Conservation (phyloP, 371 early-diverging fungal species). For the Synchytrium microbalum region DNA sequence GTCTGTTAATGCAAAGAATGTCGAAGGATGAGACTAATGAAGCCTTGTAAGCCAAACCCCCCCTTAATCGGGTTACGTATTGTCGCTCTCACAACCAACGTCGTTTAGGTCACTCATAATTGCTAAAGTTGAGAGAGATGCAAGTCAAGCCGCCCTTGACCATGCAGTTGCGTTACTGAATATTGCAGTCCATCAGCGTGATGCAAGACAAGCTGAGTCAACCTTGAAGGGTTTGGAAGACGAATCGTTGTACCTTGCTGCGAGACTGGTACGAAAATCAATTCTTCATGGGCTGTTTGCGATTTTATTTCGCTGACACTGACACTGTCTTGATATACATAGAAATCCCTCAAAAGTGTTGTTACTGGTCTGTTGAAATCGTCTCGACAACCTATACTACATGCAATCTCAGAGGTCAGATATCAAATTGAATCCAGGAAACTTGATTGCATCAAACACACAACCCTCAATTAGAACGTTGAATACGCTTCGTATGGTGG, state of each 20-base stretch:
- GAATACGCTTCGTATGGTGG: neutral
- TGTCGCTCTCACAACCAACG: no score
- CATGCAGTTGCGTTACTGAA: no score
- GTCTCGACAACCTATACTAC: neutral
- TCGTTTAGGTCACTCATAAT: neutral
- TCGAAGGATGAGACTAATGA: no score
- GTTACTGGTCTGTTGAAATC: neutral
- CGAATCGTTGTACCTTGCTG: neutral
- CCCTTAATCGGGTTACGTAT: no score
- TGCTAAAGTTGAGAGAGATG: neutral
- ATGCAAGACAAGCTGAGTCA: neutral
- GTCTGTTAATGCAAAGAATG: no score
- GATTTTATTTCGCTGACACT: neutral
- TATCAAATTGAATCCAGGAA: neutral
- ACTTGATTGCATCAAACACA: neutral
- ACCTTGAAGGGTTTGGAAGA: neutral
- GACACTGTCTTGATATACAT: neutral
- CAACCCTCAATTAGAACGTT: neutral
- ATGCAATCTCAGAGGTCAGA: neutral
- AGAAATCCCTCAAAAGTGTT: neutral
- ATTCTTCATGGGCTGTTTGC: neutral
- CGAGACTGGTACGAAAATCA: neutral
- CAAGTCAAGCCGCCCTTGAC: no score
- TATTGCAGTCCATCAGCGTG: neutral
- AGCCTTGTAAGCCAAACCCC: no score